Evolutionary conservation across 768 basidiomycete species (phyloP).

Genomic region (Termitomyces sp.): DNA sequence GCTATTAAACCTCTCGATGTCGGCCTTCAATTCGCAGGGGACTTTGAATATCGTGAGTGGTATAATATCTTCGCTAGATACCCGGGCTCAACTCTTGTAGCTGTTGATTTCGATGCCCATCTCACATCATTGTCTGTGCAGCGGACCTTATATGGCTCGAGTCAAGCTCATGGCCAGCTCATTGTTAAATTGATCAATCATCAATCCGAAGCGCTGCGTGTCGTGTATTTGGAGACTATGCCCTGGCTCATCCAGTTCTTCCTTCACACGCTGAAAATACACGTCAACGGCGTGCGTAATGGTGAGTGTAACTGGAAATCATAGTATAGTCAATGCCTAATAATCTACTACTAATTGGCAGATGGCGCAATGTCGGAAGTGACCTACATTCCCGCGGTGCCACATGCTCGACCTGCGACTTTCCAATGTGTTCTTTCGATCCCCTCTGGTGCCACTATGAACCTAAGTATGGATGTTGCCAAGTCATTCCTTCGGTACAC

Average conservation of each 20-base stretch:
- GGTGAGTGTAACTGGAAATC: conserved; percentile 30
- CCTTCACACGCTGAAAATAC: conserved; percentile 68
- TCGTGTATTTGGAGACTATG: conserved; percentile 85
- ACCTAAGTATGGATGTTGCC: conserved; percentile 67
- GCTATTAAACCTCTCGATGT: conserved; percentile 51
- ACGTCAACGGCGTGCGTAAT: conserved; percentile 41
- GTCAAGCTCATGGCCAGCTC: conserved; percentile 75
- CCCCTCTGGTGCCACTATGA: conserved; percentile 63
- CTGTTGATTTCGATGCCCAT: conserved; percentile 32
- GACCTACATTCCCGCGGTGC: conserved; percentile 62
- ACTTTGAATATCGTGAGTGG: conserved; percentile 62
- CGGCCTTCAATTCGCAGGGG: conserved; percentile 50
- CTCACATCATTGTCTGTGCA: conserved; percentile 56
- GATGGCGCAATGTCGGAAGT: conserved; percentile 64
- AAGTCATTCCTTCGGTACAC: conserved; percentile 91
- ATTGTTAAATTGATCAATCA: conserved; percentile 65
- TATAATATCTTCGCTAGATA: neutral
- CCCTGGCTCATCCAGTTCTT: conserved; percentile 92
- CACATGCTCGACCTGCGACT: conserved; percentile 73
- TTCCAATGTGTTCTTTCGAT: conserved; percentile 69
- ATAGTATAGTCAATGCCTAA: neutral
- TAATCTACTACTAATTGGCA: conserved; percentile 21
- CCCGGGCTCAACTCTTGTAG: conserved; percentile 21
- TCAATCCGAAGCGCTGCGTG: conserved; percentile 34
- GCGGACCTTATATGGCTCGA: conserved; percentile 69